Evolutionary conservation across 208 protist genomes (phyloP).

Genomic region (Zelonia costaricensis): DNA sequence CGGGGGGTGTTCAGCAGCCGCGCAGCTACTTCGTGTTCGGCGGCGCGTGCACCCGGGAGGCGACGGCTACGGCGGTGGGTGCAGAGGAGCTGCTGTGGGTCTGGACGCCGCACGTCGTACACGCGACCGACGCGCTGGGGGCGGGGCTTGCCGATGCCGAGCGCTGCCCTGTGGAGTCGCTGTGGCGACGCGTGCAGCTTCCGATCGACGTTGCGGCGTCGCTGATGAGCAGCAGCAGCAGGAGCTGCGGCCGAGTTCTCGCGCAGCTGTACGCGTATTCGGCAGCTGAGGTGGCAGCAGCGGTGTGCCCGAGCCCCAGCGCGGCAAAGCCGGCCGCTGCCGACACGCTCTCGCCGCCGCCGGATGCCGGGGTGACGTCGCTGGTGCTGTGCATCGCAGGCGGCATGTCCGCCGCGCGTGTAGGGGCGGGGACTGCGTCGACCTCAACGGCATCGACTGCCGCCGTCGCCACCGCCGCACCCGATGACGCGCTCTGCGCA

Average conservation of each 20-base stretch:
- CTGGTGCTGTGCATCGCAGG: constrained; percentile 24
- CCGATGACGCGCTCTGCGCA: constrained; percentile 4
- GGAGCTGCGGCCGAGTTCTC: constrained; percentile 37
- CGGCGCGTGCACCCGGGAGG: constrained; percentile 15
- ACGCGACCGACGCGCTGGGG: too few relatives aligned
- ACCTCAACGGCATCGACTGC: not conserved
- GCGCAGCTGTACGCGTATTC: constrained; percentile 34
- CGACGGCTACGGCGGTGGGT: constrained; percentile 2
- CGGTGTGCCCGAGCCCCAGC: not conserved
- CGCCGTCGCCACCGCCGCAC: not conserved
- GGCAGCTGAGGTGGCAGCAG: constrained; percentile 16
- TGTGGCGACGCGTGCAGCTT: constrained; percentile 46
- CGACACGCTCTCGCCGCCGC: not conserved
- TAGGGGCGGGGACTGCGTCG: too few relatives aligned
- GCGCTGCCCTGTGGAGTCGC: not conserved
- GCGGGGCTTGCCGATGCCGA: not conserved
- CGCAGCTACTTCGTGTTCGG: constrained; percentile 30
- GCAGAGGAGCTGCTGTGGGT: constrained; percentile 62
- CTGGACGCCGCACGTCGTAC: too few relatives aligned
- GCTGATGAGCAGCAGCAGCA: too few relatives aligned
- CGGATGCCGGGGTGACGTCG: constrained; percentile 8
- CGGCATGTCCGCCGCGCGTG: constrained; percentile 7
- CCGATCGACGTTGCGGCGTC: constrained; percentile 18
- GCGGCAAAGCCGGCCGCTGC: not conserved
- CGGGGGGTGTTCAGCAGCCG: constrained; percentile 23